Percentiles rank a stretch among this genome's conserved stretches.
Evolutionary conservation across 495 filamentous ascomycete species (phyloP).

Genomic region (Daldinia decipiens): DNA sequence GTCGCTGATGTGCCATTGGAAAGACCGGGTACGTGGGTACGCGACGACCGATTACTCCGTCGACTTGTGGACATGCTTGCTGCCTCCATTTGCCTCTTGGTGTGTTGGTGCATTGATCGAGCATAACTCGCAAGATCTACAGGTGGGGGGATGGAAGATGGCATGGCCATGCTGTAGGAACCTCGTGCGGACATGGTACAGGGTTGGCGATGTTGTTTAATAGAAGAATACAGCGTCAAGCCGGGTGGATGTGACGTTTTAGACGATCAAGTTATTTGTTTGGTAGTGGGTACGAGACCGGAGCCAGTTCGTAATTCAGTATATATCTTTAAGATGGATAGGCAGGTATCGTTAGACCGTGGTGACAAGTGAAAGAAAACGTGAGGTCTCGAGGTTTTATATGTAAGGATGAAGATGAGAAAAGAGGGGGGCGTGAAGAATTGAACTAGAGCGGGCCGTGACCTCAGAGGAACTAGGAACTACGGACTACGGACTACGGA

Average conservation of each 20-base stretch:
- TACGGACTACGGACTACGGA: background rate
- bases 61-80: slow-evolving; percentile 46
- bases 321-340: background rate
- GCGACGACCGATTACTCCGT: slow-evolving; percentile 26
- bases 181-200: slow-evolving; percentile 52
- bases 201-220: slow-evolving; percentile 14
- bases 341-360: slow-evolving; percentile 14
- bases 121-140: slow-evolving; percentile 57
- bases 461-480: slow-evolving; percentile 19
- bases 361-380: background rate
- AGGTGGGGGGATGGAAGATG: slow-evolving; percentile 54
- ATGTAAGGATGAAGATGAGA: slow-evolving; percentile 27
- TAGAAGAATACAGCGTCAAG: slow-evolving; percentile 17
- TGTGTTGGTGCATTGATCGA: slow-evolving; percentile 62
- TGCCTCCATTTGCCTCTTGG: slow-evolving; percentile 63
- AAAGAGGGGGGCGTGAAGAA: slow-evolving; percentile 45
- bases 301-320: slow-evolving; percentile 17
- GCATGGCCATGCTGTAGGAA: slow-evolving; percentile 46
- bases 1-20: slow-evolving; percentile 49
- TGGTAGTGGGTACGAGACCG: background rate
- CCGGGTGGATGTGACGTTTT: slow-evolving; percentile 14
- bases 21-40: slow-evolving; percentile 41
- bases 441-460: slow-evolving; percentile 20
- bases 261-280: background rate
- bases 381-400: slow-evolving; percentile 35